A percentile compares a stretch with the other conserved stretches of the same genome.
These are phyloP conservation scores for Glycyrrhiza uralensis DNA, from an alignment of 306 rosid genomes.

Conservation along the genomic window DNA sequence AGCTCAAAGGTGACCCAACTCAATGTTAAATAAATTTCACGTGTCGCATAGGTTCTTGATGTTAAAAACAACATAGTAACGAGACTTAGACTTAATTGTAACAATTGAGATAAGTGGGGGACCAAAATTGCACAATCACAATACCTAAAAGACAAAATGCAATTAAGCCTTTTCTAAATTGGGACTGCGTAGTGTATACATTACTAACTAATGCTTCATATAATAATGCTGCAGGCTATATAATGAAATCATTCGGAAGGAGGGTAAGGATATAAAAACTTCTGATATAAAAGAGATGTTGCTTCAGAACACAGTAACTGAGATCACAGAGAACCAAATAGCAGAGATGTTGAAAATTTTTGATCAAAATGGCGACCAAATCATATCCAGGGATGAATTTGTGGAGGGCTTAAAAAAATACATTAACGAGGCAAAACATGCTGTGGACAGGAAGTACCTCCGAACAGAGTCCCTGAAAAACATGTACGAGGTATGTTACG, in stretches of 20 bases:
- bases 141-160: neutral
- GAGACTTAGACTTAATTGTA: no score
- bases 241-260: constrained; percentile 39
- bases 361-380: constrained; percentile 43
- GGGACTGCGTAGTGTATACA: no score
- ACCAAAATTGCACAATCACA: no score
- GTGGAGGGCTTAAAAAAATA: constrained; percentile 44
- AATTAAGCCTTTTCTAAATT: no score
- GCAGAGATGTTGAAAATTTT: constrained; percentile 38
- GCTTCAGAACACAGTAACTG: constrained; percentile 25
- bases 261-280: constrained; percentile 34
- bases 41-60: no score
- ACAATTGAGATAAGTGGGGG: no score
- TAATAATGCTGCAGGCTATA: constrained; percentile 34
- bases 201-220: no score
- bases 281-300: constrained; percentile 35
- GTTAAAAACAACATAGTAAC: no score
- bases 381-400: constrained; percentile 48
- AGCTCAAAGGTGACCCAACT: no score
- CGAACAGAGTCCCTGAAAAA: constrained; percentile 32
- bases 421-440: constrained; percentile 35
- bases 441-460: constrained; percentile 30
- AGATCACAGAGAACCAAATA: constrained; percentile 32
- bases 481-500: constrained; percentile 24
- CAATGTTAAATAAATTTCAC: no score